Conservation (phyloP, 179 eudicot genomes). For the Camellia oleifera region DNA sequence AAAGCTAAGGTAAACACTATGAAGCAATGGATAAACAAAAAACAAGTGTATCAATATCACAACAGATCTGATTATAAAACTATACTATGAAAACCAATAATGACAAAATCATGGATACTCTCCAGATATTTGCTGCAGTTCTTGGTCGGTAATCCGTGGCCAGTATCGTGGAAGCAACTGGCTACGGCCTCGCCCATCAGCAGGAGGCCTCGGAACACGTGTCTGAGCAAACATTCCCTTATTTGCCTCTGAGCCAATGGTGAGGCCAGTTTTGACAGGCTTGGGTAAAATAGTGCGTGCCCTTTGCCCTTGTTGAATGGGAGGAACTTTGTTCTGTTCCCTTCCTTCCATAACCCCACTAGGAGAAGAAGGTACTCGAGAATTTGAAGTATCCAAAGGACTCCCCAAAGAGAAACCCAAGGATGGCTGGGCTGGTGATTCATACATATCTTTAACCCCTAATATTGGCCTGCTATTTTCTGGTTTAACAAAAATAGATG, state of each 20-base stretch:
- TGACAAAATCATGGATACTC: slow-evolving; percentile 72
- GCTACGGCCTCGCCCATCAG: slow-evolving; percentile 82
- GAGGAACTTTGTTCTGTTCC: slow-evolving; percentile 45
- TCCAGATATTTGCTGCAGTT: slow-evolving; percentile 89
- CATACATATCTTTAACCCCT: slow-evolving; percentile 46
- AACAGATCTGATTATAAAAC: not conserved
- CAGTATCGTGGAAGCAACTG: slow-evolving; percentile 97
- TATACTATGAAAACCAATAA: not conserved
- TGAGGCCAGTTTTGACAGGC: slow-evolving; percentile 40
- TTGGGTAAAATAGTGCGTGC: slow-evolving; percentile 42
- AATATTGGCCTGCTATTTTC: slow-evolving; percentile 35
- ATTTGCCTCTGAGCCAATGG: slow-evolving; percentile 37
- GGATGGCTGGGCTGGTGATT: slow-evolving; percentile 45
- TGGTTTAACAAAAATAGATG: slow-evolving; percentile 34
- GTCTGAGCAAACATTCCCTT: slow-evolving; percentile 20
- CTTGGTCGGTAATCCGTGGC: slow-evolving; percentile 98
- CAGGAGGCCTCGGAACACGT: slow-evolving; percentile 78
- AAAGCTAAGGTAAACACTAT: slow-evolving; percentile 25
- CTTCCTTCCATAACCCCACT: slow-evolving; percentile 42
- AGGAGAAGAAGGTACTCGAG: slow-evolving; percentile 27
- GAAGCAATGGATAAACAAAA: slow-evolving; percentile 8
- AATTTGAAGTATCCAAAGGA: slow-evolving; percentile 36
- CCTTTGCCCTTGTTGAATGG: slow-evolving; percentile 45
- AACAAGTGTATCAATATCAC: not conserved
- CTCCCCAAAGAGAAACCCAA: slow-evolving; percentile 50